Evolutionary conservation across 352 stramenopile species (phyloP), one percentile per base, ranked within the genome.

Genomic region (Pythium myriotylum): DNA sequence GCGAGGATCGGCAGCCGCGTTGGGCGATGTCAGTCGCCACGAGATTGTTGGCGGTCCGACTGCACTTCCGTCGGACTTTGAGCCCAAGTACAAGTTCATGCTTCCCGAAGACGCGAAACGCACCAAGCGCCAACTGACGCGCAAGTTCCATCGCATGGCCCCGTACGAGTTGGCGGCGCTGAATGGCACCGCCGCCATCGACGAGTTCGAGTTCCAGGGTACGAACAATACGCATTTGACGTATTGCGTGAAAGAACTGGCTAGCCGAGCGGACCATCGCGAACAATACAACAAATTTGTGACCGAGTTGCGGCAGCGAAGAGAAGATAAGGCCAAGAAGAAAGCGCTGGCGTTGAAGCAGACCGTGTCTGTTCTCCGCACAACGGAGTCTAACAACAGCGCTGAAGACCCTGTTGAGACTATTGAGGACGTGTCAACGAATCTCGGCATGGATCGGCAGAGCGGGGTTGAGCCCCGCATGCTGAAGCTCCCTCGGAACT

Each of bases 81-180:
- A 73, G 7, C 85, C 85, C 4, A 81, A 91, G 61, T 97, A 88
- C 68, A 97, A 97, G 59, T 97, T 97, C 32, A 62, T 97, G n/a
- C 62, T 91, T 5, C 68, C 79, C 0, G 87, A 94, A 1, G 78
- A 94, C 47, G 81, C 83, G 0, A 88, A 85, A 40, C 50, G 67
- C 13, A 85, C 73, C 1, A 91, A 86, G 52, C 81, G 76, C 5
- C 77, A 69, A 40, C 62, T 89, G 12, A 78, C 66, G 1, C 61
- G 60, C 7, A 64, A 65, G 14, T 95, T 88, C 26, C 62, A 80
- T 12, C 80, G 85, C 12, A 73, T 91, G 35, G 59, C 83, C n/a
- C 72, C 81, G 41, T 91, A 84, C 23, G 82, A 92, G 45, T 29
- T 73, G 0, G 79, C 84, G 6, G 83, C 77, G 1, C 50, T 86